Base-by-base conservation (phyloP, 371 early-diverging fungal species). In the Dentiscutata heterogama region DNA sequence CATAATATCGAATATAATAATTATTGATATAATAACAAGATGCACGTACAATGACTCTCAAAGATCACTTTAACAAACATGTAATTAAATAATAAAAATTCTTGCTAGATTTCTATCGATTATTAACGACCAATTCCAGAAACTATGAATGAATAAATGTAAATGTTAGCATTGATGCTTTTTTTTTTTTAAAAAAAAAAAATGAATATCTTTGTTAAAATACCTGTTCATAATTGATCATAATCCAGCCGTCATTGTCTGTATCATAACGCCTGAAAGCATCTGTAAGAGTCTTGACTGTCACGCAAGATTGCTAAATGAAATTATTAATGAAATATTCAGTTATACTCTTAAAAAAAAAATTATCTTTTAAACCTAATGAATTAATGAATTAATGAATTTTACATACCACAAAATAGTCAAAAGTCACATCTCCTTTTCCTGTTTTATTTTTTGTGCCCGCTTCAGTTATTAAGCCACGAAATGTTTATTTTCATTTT, bases 231-330 rank as follows among this genome's bases (percentile, higher is more conserved):
- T 92, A 93, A 82, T 85, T 88, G 78, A 93, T 88, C 63, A 88
- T 87, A 61, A 91, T 89, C 87, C 89, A 91, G 35, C 93, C 93
- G 83, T 88, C 90, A 83, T 87, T 85, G 73, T 93, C 90, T 14
- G 86, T 87, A 76, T 94, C 94, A 74, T 89, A 86, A 58, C 89
- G 84, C 80, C 88, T 84, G 88, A 94, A 94, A 22, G 92, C 82
- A 22, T 92, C 93, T 10, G 93, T 92, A 82, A 93, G 85, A 51
- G 87, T 88, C 86, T 92, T 93, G 84, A 94, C 87, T 51, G 92
- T 93, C 77, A 94, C 93, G 73, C 94, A 93, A 42, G 88, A 86
- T 85, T 91, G 91, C 67, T 81, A 76, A 56, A 46, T 29, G n/a
- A n/a, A 78, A 18, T n/a, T 16, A 56, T 29, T 75, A 25, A 1